A percentile compares a stretch with the other conserved stretches of the same genome.
Conservation (phyloP, 31 red algal genomes). For the Endocladia muricata region DNA sequence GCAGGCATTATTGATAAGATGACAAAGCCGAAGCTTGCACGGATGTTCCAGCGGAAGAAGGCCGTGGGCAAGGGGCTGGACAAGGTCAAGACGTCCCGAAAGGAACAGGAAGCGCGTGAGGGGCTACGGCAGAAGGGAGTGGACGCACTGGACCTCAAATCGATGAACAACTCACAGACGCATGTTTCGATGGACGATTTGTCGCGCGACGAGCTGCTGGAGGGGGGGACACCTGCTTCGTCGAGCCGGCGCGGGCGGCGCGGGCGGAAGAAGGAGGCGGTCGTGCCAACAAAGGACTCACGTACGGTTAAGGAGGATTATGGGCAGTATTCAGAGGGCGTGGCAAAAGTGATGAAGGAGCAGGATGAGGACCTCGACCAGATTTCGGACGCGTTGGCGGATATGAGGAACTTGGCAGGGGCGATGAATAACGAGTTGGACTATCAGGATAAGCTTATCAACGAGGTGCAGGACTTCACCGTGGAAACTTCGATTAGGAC, state of each 20-base stretch:
- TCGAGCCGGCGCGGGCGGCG: neutral
- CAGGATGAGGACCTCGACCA: constrained; percentile 84
- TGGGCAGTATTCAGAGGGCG: constrained; percentile 53
- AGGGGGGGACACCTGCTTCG: neutral
- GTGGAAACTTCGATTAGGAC: constrained; percentile 60
- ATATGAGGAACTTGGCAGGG: constrained; percentile 59
- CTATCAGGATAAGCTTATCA: constrained; percentile 69
- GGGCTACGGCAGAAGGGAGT: constrained; percentile 47
- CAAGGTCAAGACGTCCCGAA: constrained; percentile 55
- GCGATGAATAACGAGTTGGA: constrained; percentile 81
- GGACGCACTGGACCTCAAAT: constrained; percentile 45
- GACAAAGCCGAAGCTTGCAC: constrained; percentile 58
- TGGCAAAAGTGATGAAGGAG: constrained; percentile 59
- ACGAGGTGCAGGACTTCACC: constrained; percentile 64
- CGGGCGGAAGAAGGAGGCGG: neutral
- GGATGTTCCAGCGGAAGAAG: constrained; percentile 66
- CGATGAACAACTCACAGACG: constrained; percentile 7
- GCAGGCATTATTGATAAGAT: constrained; percentile 80
- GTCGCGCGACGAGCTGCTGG: constrained; percentile 31
- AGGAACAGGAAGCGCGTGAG: constrained; percentile 61
- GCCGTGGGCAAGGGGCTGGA: constrained; percentile 60
- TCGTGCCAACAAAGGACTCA: constrained; percentile 12
- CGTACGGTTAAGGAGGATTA: constrained; percentile 59
- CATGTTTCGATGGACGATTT: constrained; percentile 30
- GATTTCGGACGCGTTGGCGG: constrained; percentile 61